phyloP scores from a whole-genome alignment of 2,329 filamentous ascomycete genomes.

The Colletotrichum musae region DNA sequence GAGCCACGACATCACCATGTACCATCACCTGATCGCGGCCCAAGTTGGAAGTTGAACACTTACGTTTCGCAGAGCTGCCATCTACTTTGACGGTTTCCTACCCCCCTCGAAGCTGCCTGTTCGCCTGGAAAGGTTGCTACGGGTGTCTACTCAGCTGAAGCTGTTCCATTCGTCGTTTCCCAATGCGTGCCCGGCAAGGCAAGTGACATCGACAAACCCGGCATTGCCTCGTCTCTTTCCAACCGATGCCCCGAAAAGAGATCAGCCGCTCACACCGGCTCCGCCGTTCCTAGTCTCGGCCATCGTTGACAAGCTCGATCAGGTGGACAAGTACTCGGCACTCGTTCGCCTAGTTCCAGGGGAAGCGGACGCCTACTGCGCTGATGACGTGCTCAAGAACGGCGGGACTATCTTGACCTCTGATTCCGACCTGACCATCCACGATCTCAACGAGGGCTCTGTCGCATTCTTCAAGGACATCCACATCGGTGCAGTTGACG shows the following conservation, averaged over 20 bases:
- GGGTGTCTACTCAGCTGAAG: conserved; percentile 68
- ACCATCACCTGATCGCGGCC: conserved; percentile 42
- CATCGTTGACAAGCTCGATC: conserved; percentile 78
- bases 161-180: conserved; percentile 57
- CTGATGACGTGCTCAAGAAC: conserved; percentile 69
- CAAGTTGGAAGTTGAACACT: background rate
- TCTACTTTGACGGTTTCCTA: conserved; percentile 90
- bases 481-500: conserved; percentile 49
- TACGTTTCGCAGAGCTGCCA: conserved; percentile 65
- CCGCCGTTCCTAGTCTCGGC: conserved; percentile 83
- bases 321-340: conserved; percentile 56
- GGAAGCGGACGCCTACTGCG: conserved; percentile 89
- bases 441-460: conserved; percentile 76
- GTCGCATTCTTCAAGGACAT: conserved; percentile 81
- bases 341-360: conserved; percentile 77
- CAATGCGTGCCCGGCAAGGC: conserved; percentile 46
- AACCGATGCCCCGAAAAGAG: conserved; percentile 45
- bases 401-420: conserved; percentile 78
- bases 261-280: conserved; percentile 62
- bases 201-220: conserved; percentile 36
- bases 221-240: conserved; percentile 45
- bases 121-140: conserved; percentile 73
- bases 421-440: conserved; percentile 89
- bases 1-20: conserved; percentile 73
- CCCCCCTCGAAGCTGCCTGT: conserved; percentile 76